Evolutionary conservation across 495 filamentous ascomycete species (phyloP).

Genomic region (Podospora tetraspora): DNA sequence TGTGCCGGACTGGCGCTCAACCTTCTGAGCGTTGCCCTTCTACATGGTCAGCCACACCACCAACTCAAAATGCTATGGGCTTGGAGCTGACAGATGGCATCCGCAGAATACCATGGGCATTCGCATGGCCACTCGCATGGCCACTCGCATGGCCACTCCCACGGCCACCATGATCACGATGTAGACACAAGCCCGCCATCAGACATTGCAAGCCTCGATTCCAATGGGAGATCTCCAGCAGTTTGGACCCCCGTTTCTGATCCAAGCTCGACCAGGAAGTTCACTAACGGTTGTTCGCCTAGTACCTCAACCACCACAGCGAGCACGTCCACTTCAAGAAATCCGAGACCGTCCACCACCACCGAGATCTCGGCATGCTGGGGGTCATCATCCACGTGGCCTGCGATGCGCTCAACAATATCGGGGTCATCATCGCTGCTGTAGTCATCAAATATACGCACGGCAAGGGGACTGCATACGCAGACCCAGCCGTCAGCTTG

Average conservation of each 20-base stretch:
- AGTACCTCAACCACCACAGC: conserved; percentile 52
- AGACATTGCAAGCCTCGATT: neutral
- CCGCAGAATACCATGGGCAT: conserved; percentile 12
- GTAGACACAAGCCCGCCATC: neutral
- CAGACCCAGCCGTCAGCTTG: conserved; percentile 79
- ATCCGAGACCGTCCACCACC: conserved; percentile 18
- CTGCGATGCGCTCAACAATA: conserved; percentile 87
- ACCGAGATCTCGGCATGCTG: conserved; percentile 79
- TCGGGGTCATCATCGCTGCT: conserved; percentile 85
- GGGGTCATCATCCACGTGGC: conserved; percentile 88
- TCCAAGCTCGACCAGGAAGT: neutral
- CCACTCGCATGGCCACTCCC: conserved; percentile 31
- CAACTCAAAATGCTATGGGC: neutral
- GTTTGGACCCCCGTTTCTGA: neutral
- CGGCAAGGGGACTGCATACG: conserved; percentile 54
- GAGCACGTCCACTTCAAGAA: conserved; percentile 47
- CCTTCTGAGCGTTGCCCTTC: conserved; percentile 70
- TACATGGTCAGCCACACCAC: conserved; percentile 57
- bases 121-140: conserved; percentile 32
- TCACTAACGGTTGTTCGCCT: conserved; percentile 8
- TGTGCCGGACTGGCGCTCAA: conserved; percentile 77
- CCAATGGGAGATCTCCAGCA: neutral
- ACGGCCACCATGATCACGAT: conserved; percentile 11
- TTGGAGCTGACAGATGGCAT: neutral
- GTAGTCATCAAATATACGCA: conserved; percentile 73